Base-by-base conservation (phyloP, 192 early-diverging fungal genomes). In the Coemansia nantahalensis region DNA sequence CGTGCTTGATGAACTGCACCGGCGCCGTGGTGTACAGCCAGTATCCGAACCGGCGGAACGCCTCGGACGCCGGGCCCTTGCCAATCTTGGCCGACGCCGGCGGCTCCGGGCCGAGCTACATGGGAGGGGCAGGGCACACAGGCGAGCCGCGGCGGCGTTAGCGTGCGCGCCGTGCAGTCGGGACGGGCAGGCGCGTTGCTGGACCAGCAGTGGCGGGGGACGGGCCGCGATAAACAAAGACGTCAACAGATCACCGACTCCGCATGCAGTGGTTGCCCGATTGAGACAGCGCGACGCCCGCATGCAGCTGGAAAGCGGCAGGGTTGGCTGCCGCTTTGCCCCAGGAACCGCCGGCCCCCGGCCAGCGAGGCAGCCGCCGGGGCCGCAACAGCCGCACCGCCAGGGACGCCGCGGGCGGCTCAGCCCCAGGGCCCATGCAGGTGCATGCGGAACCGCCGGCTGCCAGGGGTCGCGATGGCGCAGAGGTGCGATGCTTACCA, bases 11-110 rank as follows among this genome's bases (percentile, higher is more conserved):
- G 32, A 68, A 79, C 48, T 79, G 77, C 12, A 79, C 65, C 1
- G 77, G 77, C 39, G 77, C 62, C 0, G 77, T 79, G 52, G 57
- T 73, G 62, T 79, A 79, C 22, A 79, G 62, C 77, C 77, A 79
- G 48, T 79, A 73, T 14, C 77, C 77, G 2, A 79, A 55, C 16
- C 66, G 61, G 19, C 70, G 65, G 41, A 79, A 69, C 16, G 68
- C 55, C 43, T 79, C 77, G 4, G 50, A 55, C 8, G 72, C 65
- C 61, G 55, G 72, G 46, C 72, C 72, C 40, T 65, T 76, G 48
- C 61, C 68, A n/a, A 63, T 28, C 57, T 48, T 62, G 30, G 64
- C 71, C 6, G 64, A 64, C 15, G 26, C 72, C 11, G 65, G 72
- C 48, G 72, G 72, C 19, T 63, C 47, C 37, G 60, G 49, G 24